Conservation (phyloP, 2,329 filamentous ascomycete genomes). For the Scedosporium boydii region DNA sequence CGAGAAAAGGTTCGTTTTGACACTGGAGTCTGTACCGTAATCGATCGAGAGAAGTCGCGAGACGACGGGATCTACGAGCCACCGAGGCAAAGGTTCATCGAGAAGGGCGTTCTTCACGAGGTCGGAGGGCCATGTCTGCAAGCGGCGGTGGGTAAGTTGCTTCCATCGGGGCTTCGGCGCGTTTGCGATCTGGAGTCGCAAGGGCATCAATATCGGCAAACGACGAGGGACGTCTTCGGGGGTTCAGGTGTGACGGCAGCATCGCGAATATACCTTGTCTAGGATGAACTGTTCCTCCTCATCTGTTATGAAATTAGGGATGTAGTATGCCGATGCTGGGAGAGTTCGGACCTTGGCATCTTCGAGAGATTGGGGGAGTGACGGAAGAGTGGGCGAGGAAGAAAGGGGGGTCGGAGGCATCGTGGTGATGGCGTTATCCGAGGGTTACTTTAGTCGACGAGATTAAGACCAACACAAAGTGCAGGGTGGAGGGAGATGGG, state of each 20-base stretch:
- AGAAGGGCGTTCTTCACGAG: constrained; percentile 72
- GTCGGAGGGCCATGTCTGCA: constrained; percentile 84
- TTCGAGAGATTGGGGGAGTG: constrained; percentile 39
- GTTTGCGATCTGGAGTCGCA: constrained; percentile 37
- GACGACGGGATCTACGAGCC: constrained; percentile 64
- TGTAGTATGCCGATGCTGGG: constrained; percentile 67
- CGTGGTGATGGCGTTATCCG: not conserved
- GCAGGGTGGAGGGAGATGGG: no score
- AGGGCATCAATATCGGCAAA: not conserved
- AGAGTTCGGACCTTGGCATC: constrained; percentile 42
- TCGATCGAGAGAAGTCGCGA: constrained; percentile 46
- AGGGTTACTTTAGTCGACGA: not conserved
- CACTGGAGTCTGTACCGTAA: constrained; percentile 14
- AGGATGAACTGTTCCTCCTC: constrained; percentile 66
- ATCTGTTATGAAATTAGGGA: constrained; percentile 70
- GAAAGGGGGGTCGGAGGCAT: not conserved
- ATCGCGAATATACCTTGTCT: constrained; percentile 48
- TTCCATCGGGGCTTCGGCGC: constrained; percentile 76
- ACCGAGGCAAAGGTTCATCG: constrained; percentile 61
- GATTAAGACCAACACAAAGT: no score
- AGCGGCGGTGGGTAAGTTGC: constrained; percentile 73
- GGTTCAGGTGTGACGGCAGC: not conserved
- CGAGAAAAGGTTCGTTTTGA: constrained; percentile 36
- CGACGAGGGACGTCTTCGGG: no score
- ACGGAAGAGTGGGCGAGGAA: not conserved